These are phyloP conservation scores for Suillus decipiens DNA, from an alignment of 768 basidiomycete species.

Conservation along the genomic window DNA sequence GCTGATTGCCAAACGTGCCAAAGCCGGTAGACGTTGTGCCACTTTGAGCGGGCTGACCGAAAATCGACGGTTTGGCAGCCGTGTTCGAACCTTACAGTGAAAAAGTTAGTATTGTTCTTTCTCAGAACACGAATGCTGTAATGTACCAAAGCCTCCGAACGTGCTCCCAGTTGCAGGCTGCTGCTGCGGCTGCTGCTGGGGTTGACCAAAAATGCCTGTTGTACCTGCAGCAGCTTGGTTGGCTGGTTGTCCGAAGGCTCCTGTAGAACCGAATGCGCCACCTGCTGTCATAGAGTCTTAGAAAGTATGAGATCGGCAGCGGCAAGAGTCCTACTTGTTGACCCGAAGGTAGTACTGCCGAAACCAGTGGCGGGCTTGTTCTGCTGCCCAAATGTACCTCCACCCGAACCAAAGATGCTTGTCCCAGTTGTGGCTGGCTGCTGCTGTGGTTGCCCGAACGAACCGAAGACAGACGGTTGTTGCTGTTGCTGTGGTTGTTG, in stretches of 20 bases:
- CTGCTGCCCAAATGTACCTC: constrained; percentile 32
- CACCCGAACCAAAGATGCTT: constrained; percentile 35
- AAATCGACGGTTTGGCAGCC: constrained; percentile 47
- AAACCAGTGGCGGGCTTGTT: constrained; percentile 35
- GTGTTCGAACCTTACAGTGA: constrained; percentile 30
- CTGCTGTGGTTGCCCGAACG: constrained; percentile 52
- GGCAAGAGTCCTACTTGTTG: constrained; percentile 23
- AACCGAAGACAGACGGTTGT: constrained; percentile 45
- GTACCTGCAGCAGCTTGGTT: constrained; percentile 24
- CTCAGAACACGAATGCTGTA: background rate
- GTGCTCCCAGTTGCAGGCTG: constrained; percentile 27
- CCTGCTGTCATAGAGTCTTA: constrained; percentile 17
- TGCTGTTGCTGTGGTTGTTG: constrained; percentile 38
- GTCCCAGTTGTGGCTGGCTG: constrained; percentile 33
- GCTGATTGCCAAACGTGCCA: constrained; percentile 33
- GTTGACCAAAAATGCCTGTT: constrained; percentile 37
- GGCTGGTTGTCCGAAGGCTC: constrained; percentile 31
- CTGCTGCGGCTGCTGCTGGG: constrained; percentile 35
- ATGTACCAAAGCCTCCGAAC: constrained; percentile 44
- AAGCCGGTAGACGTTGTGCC: constrained; percentile 36
- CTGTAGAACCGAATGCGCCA: constrained; percentile 23
- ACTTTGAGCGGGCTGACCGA: constrained; percentile 47
- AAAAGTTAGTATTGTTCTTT: constrained; percentile 3
- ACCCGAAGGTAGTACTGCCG: constrained; percentile 22
- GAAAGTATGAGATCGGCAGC: background rate